phyloP scores from a whole-genome alignment of 177 flowering plant species.

The Vitis hybrid region DNA sequence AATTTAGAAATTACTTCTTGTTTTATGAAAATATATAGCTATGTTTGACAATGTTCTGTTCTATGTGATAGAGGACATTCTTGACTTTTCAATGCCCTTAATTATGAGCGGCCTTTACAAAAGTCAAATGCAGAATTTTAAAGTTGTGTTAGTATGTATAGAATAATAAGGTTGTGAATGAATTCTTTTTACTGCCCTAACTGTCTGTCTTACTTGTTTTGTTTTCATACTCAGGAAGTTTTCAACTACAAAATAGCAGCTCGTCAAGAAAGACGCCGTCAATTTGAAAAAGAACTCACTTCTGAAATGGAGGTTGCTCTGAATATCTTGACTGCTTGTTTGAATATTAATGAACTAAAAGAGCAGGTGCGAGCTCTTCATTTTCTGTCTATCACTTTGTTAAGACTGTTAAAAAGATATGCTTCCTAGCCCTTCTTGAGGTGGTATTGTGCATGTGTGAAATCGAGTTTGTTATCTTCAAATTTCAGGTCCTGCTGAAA shows the following conservation, averaged over 20 bases:
- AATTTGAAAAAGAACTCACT: constrained; percentile 88
- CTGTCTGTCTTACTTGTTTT: constrained; percentile 3
- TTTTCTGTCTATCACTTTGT: background rate
- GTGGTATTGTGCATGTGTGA: no score
- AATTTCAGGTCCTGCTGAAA: no score
- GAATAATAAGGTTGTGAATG: background rate
- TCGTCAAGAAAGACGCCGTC: constrained; percentile 94
- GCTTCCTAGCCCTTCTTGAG: no score
- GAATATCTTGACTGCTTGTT: constrained; percentile 74
- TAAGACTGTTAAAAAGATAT: background rate
- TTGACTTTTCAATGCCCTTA: no score
- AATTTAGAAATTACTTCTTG: no score
- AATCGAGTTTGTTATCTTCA: no score
- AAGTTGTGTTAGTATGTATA: no score
- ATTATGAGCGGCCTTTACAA: no score
- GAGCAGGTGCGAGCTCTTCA: constrained; percentile 66
- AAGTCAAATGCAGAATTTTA: no score
- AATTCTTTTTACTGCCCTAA: background rate
- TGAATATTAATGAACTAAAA: constrained; percentile 65
- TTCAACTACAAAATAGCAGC: constrained; percentile 90
- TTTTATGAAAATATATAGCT: no score
- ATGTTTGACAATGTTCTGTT: no score
- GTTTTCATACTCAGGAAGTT: constrained; percentile 58
- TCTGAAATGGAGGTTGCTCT: constrained; percentile 75
- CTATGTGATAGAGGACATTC: no score